These are phyloP conservation scores for Coemansia furcata DNA, from an alignment of 192 early-diverging fungal genomes.

Conservation along the genomic window DNA sequence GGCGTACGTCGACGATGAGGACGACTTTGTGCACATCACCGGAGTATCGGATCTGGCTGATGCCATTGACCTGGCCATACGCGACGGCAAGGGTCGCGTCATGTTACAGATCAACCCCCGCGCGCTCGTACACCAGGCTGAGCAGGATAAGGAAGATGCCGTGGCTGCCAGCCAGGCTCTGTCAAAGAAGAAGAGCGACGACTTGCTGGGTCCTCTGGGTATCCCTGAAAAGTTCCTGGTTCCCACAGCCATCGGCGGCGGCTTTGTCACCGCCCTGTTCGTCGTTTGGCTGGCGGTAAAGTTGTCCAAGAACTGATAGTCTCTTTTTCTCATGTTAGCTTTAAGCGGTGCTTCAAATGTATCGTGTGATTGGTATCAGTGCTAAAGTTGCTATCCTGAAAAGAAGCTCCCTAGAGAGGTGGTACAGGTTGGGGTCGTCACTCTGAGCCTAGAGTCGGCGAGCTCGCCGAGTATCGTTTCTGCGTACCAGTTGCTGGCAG, in stretches of 20 bases:
- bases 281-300: conserved; percentile 51
- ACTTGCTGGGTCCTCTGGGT: conserved; percentile 27
- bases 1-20: conserved; percentile 90
- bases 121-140: conserved; percentile 20
- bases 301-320: conserved; percentile 48
- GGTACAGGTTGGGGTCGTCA: neutral
- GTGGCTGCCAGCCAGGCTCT: neutral
- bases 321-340: neutral
- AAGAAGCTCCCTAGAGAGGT: conserved; percentile 22
- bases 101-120: conserved; percentile 61
- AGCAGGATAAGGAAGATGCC: conserved; percentile 11
- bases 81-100: conserved; percentile 74
- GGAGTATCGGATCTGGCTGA: conserved; percentile 77
- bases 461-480: conserved; percentile 39
- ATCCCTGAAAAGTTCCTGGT: conserved; percentile 51
- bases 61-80: conserved; percentile 76
- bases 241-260: conserved; percentile 52
- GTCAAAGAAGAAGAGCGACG: neutral
- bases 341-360: neutral
- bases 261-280: conserved; percentile 52
- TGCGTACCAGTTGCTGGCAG: conserved; percentile 49
- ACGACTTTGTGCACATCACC: conserved; percentile 79
- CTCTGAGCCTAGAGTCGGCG: conserved; percentile 23
- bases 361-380: neutral
- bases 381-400: neutral